Conservation (phyloP, 2,329 filamentous ascomycete genomes). For the Cordyceps farinosa region DNA sequence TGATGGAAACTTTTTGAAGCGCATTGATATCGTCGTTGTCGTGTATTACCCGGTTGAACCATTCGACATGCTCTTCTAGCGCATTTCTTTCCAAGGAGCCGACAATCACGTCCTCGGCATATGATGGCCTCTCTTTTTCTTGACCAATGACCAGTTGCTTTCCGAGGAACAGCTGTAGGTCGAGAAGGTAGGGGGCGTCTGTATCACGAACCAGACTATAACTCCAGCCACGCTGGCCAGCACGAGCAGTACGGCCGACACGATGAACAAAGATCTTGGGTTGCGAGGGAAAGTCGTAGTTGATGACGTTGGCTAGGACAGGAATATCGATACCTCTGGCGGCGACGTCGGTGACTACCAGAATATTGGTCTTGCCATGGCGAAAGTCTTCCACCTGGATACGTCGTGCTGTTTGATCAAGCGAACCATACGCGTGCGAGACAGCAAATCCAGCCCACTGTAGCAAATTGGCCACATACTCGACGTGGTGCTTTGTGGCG, state of each 20-base stretch:
- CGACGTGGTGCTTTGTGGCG: slow-evolving; percentile 95
- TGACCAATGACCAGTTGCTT: slow-evolving; percentile 75
- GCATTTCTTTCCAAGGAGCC: slow-evolving; percentile 70
- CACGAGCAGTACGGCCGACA: slow-evolving; percentile 92
- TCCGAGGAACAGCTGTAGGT: slow-evolving; percentile 92
- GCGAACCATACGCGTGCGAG: slow-evolving; percentile 89
- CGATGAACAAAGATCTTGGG: slow-evolving; percentile 96
- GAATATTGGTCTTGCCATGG: slow-evolving; percentile 75
- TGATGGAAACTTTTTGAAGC: slow-evolving; percentile 70
- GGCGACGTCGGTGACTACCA: slow-evolving; percentile 95
- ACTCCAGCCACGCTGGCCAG: slow-evolving; percentile 88
- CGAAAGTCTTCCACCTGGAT: slow-evolving; percentile 91
- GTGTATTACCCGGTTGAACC: slow-evolving; percentile 72
- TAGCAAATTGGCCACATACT: slow-evolving; percentile 84
- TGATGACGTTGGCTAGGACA: slow-evolving; percentile 92
- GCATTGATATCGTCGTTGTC: slow-evolving; percentile 71
- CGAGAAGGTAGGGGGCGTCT: slow-evolving; percentile 87
- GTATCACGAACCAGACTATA: slow-evolving; percentile 87
- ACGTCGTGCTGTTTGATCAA: slow-evolving; percentile 90
- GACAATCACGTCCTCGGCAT: slow-evolving; percentile 77
- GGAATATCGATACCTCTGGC: slow-evolving; percentile 98
- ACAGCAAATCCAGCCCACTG: slow-evolving; percentile 77
- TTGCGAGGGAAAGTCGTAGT: slow-evolving; percentile 96
- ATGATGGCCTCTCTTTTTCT: slow-evolving; percentile 60
- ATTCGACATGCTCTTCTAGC: slow-evolving; percentile 74